Evolutionary conservation across 2,329 filamentous ascomycete genomes (phyloP), one percentile per base, ranked within the genome.

Genomic region (Orbilia javanica): DNA sequence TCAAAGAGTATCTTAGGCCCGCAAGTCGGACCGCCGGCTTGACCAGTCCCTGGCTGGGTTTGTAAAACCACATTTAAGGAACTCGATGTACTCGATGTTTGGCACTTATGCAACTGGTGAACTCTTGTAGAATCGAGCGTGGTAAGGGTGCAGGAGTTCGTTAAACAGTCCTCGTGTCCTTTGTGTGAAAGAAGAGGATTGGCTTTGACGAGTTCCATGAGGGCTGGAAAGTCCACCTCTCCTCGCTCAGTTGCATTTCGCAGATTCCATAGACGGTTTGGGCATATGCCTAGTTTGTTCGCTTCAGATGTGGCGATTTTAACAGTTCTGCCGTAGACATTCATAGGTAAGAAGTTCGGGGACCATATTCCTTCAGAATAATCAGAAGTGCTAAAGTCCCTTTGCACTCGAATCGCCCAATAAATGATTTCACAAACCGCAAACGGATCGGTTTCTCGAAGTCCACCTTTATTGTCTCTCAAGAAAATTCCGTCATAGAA

Each of bases 211-310:
- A 46, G 57, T 31, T 63, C 57, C 39, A 63, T 44, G 10, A 63
- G 57, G 29, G 57, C 57, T 4, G 57, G 57, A 20, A 63, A 63
- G 29, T 63, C 36, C 57, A 63, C 57, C n/a, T 63, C 57, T 18
- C 57, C 57, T 44, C 57, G 4, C 10, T 63, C 57, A 15, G 57
- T 63, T 5, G 57, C 57, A 31, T 63, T 42, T 44, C 34, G 34
- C 8, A 63, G n/a, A 29, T 63, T 63, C 57, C 57, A 63, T 2
- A 63, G 57, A 63, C 57, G 57, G 20, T 63, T 63, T 4, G 57
- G 57, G n/a, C 57, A 63, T 42, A 63, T 63, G 6, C 57, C 36
- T 10, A 42, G 8, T 2, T 27, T 25, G 6, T 39, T 52, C 7
- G 67, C 42, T 13, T 62, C 39, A 18, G 3, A 42, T 13, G 44